Evolutionary conservation across 2,329 filamentous ascomycete genomes (phyloP).

Genomic region (Tolypocladium nubicola): DNA sequence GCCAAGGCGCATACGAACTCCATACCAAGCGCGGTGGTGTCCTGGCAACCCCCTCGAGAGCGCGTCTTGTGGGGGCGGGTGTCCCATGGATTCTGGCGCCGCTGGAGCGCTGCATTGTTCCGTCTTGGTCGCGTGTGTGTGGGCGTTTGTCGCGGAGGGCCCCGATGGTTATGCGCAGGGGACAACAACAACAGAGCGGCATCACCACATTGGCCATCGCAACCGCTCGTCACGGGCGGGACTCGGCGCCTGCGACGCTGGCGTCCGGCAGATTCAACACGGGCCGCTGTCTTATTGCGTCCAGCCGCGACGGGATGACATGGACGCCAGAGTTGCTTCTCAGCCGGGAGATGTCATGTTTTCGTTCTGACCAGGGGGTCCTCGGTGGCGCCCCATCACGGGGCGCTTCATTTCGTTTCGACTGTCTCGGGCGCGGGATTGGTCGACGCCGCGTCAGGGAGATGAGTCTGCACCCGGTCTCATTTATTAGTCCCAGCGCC

Average conservation of each 20-base stretch:
- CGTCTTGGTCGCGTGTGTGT: background rate
- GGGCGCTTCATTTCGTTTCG: constrained; percentile 1
- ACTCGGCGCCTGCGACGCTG: background rate
- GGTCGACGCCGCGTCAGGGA: constrained; percentile 6
- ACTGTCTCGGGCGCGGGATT: constrained; percentile 2
- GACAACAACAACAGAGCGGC: background rate
- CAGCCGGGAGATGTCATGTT: background rate
- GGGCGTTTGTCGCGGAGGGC: background rate
- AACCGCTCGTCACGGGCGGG: background rate
- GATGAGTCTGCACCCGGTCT: constrained; percentile 9
- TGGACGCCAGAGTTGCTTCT: background rate
- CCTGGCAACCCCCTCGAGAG: background rate
- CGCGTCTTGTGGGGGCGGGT: background rate
- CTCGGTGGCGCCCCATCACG: background rate
- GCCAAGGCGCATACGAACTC: background rate
- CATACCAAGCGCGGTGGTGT: background rate
- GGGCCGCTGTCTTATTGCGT: background rate
- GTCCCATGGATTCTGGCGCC: background rate
- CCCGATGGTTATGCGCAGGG: background rate
- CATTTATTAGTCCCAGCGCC: constrained; percentile 2
- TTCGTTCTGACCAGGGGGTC: background rate
- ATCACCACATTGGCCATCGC: background rate
- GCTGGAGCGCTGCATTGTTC: background rate
- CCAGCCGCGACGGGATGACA: background rate
- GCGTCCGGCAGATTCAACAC: background rate